phyloP scores from a whole-genome alignment of 75 land plant species.

The Pinus taeda region DNA sequence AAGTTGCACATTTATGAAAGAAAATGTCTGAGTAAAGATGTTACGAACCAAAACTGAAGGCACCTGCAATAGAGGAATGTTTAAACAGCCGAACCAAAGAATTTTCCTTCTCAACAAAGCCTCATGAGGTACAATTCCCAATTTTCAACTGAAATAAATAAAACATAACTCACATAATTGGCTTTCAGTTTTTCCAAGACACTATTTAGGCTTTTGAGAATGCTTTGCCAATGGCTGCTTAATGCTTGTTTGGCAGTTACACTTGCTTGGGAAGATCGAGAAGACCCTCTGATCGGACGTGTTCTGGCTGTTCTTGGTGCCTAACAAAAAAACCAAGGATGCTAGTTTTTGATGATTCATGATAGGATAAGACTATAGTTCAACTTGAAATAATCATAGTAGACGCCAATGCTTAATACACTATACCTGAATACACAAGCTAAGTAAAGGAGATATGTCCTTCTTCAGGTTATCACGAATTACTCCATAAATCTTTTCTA shows the following conservation, averaged over 20 bases:
- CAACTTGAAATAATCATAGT: not conserved
- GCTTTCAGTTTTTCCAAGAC: slow-evolving; percentile 48
- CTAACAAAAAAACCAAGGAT: slow-evolving; percentile 24
- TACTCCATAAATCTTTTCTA: slow-evolving; percentile 75
- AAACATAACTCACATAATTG: slow-evolving; percentile 60
- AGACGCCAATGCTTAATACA: not conserved
- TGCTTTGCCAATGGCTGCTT: slow-evolving; percentile 88
- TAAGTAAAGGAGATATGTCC: slow-evolving; percentile 59
- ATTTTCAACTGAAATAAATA: slow-evolving; percentile 6
- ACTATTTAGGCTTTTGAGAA: slow-evolving; percentile 59
- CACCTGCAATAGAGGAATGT: slow-evolving; percentile 41
- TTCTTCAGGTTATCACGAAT: slow-evolving; percentile 76
- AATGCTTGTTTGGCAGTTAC: slow-evolving; percentile 71
- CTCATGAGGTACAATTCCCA: not conserved
- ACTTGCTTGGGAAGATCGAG: slow-evolving; percentile 51
- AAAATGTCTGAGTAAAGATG: slow-evolving; percentile 75
- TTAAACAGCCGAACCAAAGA: not conserved
- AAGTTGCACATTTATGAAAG: slow-evolving; percentile 88
- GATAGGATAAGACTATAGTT: not conserved
- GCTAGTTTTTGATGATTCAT: not conserved
- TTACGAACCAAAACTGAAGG: slow-evolving; percentile 72
- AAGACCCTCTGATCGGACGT: slow-evolving; percentile 56
- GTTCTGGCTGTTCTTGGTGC: slow-evolving; percentile 79
- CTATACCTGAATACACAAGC: slow-evolving; percentile 65
- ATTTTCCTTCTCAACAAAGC: not conserved